phyloP scores from a whole-genome alignment of 2,329 filamentous ascomycete genomes.

The Ophiostoma himal-ulmi region DNA sequence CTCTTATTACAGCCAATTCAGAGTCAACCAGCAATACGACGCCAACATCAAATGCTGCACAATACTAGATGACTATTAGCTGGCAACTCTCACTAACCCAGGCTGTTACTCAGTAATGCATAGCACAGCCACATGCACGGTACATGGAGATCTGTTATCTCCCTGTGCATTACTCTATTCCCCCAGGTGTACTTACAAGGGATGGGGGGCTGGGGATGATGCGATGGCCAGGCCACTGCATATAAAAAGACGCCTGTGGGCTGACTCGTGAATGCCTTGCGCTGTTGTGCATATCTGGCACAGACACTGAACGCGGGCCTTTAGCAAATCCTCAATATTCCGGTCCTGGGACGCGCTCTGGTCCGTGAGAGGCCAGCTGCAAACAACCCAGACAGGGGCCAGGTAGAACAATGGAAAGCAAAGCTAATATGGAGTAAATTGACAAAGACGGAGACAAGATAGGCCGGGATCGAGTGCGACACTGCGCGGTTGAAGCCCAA shows the following conservation, averaged over 20 bases:
- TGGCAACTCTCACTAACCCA: no score
- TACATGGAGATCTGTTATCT: not conserved
- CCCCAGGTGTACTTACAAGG: not conserved
- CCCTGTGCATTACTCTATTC: conserved; percentile 4
- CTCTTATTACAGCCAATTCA: not conserved
- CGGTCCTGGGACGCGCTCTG: not conserved
- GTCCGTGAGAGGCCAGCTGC: not conserved
- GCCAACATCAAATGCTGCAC: not conserved
- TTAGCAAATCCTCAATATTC: not conserved
- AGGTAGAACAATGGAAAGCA: not conserved
- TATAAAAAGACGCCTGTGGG: not conserved
- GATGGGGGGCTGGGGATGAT: not conserved
- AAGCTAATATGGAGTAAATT: not conserved
- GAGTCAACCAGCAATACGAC: not conserved
- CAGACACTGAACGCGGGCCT: not conserved
- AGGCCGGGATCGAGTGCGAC: not conserved
- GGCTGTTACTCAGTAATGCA: no score
- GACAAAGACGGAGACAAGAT: not conserved
- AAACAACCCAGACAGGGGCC: not conserved
- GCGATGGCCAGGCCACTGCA: not conserved
- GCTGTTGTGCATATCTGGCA: not conserved
- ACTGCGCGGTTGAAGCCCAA: not conserved
- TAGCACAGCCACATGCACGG: not conserved
- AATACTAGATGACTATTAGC: no score
- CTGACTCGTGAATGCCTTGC: conserved; percentile 9